Percentiles rank a stretch among this genome's conserved stretches.
These are phyloP conservation scores for Parachlorella kessleri DNA, from an alignment of 139 green algal species.

Conservation along the genomic window DNA sequence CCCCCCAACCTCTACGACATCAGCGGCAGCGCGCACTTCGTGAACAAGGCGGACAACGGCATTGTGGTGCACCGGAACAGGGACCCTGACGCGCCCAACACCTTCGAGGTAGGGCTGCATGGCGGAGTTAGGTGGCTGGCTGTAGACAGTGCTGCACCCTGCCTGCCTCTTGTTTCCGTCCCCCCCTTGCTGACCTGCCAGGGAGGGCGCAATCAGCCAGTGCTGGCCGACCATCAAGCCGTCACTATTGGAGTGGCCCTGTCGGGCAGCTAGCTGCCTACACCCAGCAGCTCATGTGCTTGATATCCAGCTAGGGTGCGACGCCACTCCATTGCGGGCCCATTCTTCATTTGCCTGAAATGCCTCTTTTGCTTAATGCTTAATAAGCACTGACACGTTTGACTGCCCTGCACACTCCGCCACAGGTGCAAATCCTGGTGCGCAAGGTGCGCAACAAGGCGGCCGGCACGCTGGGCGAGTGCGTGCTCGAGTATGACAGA, in stretches of 20 bases:
- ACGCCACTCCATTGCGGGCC: too few species aligned
- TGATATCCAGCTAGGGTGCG: too few species aligned
- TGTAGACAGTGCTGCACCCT: not conserved
- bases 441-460: conserved; percentile 91
- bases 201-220: too few species aligned
- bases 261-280: too few species aligned
- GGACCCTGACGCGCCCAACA: conserved; percentile 44
- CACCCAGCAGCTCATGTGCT: too few species aligned
- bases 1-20: conserved; percentile 93
- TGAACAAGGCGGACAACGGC: conserved; percentile 97
- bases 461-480: conserved; percentile 83
- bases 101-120: conserved; percentile 4
- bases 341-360: too few species aligned
- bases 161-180: not conserved
- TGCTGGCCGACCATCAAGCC: too few species aligned
- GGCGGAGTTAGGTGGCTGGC: not conserved
- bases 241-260: too few species aligned
- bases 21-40: conserved; percentile 92
- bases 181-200: too few species aligned
- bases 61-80: conserved; percentile 92
- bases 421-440: conserved; percentile 61
- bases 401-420: too few species aligned
- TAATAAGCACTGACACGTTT: too few species aligned
- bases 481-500: conserved; percentile 59
- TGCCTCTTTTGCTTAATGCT: too few species aligned